phyloP scores from a whole-genome alignment of 768 basidiomycete genomes.

The Tephrocybe sp. region DNA sequence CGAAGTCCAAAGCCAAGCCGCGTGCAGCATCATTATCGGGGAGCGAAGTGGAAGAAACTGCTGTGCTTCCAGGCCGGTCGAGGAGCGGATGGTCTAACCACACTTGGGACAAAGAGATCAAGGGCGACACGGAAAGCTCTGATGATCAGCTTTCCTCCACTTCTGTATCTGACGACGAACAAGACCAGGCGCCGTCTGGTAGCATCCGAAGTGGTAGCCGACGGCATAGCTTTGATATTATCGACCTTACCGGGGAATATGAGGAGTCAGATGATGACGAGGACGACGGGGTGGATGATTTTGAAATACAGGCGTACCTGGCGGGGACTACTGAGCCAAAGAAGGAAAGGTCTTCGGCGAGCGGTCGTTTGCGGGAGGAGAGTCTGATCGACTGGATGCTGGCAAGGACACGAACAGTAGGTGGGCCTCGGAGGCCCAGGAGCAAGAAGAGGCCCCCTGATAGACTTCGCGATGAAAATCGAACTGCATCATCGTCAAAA shows the following conservation, averaged over 20 bases:
- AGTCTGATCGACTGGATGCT: constrained; percentile 75
- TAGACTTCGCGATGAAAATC: not conserved
- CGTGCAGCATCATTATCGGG: constrained; percentile 14
- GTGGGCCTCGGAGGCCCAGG: constrained; percentile 19
- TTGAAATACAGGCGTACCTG: constrained; percentile 34
- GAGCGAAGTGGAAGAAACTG: constrained; percentile 33
- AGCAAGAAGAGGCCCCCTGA: constrained; percentile 12
- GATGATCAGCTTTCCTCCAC: constrained; percentile 28
- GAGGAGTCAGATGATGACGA: constrained; percentile 23
- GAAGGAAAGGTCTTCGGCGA: constrained; percentile 10
- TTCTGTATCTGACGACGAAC: not conserved
- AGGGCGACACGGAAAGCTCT: constrained; percentile 66
- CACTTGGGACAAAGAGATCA: constrained; percentile 41
- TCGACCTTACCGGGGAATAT: constrained; percentile 14
- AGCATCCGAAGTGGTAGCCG: not conserved
- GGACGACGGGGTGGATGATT: constrained; percentile 29
- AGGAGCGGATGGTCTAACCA: constrained; percentile 35
- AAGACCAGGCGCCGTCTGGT: constrained; percentile 9
- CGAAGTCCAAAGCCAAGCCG: constrained; percentile 13
- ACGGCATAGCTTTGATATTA: constrained; percentile 22
- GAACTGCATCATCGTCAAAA: constrained; percentile 7
- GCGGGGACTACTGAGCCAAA: constrained; percentile 13
- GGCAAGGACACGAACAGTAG: constrained; percentile 37
- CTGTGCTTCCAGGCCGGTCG: constrained; percentile 53
- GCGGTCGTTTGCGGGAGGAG: constrained; percentile 33